Conservation (phyloP, 78 protist genomes). For the Blattamonas nauphoetae region DNA sequence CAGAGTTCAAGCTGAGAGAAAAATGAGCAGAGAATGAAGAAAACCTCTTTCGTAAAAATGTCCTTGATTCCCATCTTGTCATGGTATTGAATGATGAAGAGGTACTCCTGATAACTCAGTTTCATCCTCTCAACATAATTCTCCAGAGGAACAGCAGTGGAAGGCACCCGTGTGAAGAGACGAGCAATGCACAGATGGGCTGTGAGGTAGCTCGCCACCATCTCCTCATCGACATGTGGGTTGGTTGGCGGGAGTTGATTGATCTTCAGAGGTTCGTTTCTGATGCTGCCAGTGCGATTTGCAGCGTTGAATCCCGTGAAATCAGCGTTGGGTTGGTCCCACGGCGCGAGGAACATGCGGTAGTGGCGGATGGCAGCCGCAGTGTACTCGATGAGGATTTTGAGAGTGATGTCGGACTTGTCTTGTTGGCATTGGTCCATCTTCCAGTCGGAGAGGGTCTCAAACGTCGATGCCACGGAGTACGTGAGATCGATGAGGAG, state of each 20-base stretch:
- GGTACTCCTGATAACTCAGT: too few species aligned
- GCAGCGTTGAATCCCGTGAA: background rate
- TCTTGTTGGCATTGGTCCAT: background rate
- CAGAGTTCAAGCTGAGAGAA: too few species aligned
- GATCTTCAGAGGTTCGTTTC: too few species aligned
- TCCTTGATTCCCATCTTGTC: too few species aligned
- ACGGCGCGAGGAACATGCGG: background rate
- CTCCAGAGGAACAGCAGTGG: too few species aligned
- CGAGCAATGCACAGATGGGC: background rate
- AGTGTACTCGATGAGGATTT: background rate
- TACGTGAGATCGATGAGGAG: background rate
- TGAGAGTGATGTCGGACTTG: background rate
- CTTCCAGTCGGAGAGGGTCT: background rate
- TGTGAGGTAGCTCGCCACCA: background rate
- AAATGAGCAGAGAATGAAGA: too few species aligned
- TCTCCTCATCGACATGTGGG: background rate
- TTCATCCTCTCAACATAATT: too few species aligned
- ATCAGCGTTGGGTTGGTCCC: background rate
- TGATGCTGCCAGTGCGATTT: too few species aligned
- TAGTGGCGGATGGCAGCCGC: background rate
- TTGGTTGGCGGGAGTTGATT: background rate
- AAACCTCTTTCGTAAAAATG: too few species aligned
- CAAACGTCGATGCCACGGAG: background rate
- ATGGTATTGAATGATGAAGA: too few species aligned
- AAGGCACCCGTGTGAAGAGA: background rate